Percentiles rank a stretch among this genome's conserved stretches.
Evolutionary conservation across 2,329 filamentous ascomycete genomes (phyloP).

Genomic region (Chaetomium olivaceum): DNA sequence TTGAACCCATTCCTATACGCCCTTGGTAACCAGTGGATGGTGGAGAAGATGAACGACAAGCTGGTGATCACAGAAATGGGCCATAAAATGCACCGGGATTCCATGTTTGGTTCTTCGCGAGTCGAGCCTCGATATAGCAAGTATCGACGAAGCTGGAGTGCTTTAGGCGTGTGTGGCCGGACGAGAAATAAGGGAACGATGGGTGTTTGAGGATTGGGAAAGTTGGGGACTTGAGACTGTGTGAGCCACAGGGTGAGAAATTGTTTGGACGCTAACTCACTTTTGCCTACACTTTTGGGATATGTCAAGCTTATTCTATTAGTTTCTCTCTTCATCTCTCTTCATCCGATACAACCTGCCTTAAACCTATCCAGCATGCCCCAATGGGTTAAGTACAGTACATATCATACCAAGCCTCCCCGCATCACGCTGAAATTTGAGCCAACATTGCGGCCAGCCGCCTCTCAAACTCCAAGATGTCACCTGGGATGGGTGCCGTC

Average conservation of each 20-base stretch:
- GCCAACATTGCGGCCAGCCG: slow-evolving; percentile 10
- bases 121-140: background rate
- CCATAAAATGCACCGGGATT: background rate
- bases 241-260: too few species aligned
- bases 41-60: background rate
- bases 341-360: background rate
- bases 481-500: background rate
- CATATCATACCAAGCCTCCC: too few species aligned
- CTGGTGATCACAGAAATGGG: background rate
- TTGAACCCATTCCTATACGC: background rate
- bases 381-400: too few species aligned
- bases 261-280: too few species aligned
- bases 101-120: background rate
- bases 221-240: background rate
- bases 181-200: background rate
- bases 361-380: too few species aligned
- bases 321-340: too few species aligned
- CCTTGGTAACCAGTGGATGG: background rate
- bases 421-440: slow-evolving; percentile 6
- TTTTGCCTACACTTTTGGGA: too few species aligned
- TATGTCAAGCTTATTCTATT: too few species aligned
- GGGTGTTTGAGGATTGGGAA: background rate
- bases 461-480: slow-evolving; percentile 18
- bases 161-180: background rate
- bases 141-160: background rate